Evolutionary conservation across 441 rosid species (phyloP), one percentile per base, ranked within the genome.

Genomic region (Adansonia gregorii): DNA sequence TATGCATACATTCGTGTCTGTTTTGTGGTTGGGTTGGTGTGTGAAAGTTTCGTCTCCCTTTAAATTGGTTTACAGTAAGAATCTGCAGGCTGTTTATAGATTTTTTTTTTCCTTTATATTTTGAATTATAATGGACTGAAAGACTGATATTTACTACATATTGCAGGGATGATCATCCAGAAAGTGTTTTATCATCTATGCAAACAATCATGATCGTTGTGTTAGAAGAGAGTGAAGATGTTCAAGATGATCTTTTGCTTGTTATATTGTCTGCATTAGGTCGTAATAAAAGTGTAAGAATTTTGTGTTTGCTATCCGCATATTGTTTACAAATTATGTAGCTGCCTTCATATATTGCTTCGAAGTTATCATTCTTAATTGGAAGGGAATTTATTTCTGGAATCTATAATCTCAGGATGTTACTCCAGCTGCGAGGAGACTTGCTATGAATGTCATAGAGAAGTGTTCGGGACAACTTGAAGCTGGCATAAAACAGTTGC

Each of bases 101-200:
- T 12, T 2, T 35, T 24, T 2, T 35, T 24, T 17, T 46, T 10
- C 19, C 2, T 70, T 8, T 78, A 46, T 31, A 12, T 76, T 6
- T 64, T 63, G 70, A 10, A 56, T 80, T 73, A 8, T 17, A 58
- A n/a, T 20, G n/a, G 58, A 67, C 69, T 73, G 59, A 67, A 39
- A 24, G 71, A 58, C 73, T 35, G 39, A 39, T 12, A 17, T 68
- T 20, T n/a, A 60, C 27, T 39, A 54, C 48, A 5, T 17, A 27
- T 74, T 86, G 90, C 97, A 97, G 99, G 70, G 98, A 95, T 88
- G 95, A 95, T 82, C 99, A 93, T 81, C 97, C 93, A 76, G 94
- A 94, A 86, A 90, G 87, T 86, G 95, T 97, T 84, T 74, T 93
- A 31, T 84, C 93, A 51, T 95, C 99, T 73, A 97, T 97, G 99